Percentiles rank a stretch among this genome's conserved stretches.
phyloP scores from a whole-genome alignment of 805 yeast genomes.

The Millerozyma miso region DNA sequence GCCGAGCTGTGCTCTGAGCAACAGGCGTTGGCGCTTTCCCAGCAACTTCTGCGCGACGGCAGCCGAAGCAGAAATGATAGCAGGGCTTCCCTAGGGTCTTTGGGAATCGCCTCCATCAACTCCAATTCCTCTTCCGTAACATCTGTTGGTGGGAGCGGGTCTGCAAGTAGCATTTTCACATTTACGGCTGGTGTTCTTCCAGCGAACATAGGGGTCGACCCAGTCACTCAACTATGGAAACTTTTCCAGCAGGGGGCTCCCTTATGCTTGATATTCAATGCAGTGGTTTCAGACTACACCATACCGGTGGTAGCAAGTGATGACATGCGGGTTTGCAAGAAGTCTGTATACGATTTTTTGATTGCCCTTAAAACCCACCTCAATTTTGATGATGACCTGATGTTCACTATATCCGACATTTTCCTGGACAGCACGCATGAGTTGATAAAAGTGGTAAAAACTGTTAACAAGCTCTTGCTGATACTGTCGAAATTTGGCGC shows the following conservation, averaged over 20 bases:
- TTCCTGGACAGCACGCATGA: slow-evolving; percentile 80
- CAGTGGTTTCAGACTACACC: slow-evolving; percentile 43
- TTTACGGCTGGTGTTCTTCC: slow-evolving; percentile 77
- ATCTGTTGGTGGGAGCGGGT: slow-evolving; percentile 10
- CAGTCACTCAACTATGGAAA: slow-evolving; percentile 87
- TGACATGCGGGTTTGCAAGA: slow-evolving; percentile 80
- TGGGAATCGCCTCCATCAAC: slow-evolving; percentile 29
- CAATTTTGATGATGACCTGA: slow-evolving; percentile 69
- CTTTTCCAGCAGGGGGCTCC: slow-evolving; percentile 91
- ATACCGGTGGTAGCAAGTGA: slow-evolving; percentile 67
- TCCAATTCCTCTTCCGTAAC: slow-evolving; percentile 27
- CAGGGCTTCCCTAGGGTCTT: slow-evolving; percentile 30
- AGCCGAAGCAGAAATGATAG: slow-evolving; percentile 15
- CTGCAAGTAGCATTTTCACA: slow-evolving; percentile 45
- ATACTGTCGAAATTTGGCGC: slow-evolving; percentile 14
- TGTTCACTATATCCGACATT: slow-evolving; percentile 87
- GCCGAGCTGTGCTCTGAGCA: slow-evolving; percentile 71
- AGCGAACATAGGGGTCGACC: slow-evolving; percentile 73
- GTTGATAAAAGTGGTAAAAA: slow-evolving; percentile 67
- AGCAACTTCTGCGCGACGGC: slow-evolving; percentile 29
- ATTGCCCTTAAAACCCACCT: slow-evolving; percentile 78
- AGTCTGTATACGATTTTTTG: slow-evolving; percentile 84
- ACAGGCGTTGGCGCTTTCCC: slow-evolving; percentile 54
- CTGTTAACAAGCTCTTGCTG: slow-evolving; percentile 54
- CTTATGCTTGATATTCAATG: slow-evolving; percentile 77